Evolutionary conservation across 2,329 filamentous ascomycete species (phyloP), one percentile per base, ranked within the genome.

Genomic region (Cytospora mali): DNA sequence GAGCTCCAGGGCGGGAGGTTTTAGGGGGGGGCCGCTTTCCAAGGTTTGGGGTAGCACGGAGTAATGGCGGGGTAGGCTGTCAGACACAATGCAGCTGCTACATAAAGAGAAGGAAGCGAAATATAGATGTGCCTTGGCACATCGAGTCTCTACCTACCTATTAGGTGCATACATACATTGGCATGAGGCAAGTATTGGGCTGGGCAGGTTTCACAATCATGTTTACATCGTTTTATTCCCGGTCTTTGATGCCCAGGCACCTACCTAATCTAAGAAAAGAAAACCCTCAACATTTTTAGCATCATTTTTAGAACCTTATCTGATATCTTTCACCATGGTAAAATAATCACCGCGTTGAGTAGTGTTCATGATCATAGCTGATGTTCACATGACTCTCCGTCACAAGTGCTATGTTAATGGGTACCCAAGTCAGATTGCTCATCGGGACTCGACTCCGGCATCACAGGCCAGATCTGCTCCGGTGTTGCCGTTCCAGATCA

Each of bases 401-500:
- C n/a, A n/a, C n/a, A n/a, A n/a, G n/a, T n/a, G n/a, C 50, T 35
- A 54, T 54, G 58, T 54, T 27, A 48, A 51, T 46, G 16, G 51
- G 35, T 48, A 42, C 50, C 48, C 14, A 54, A 54, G 48, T 49
- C 27, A 54, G 21, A 49, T 11, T 42, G 27, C 16, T 23, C 29
- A 42, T 31, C 18, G n/a, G 42, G 21, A 5, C n/a, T 13, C 42
- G 21, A 5, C n/a, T 13, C 42, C n/a, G 7, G n/a, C 2, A 13
- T 28, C 18, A n/a, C n/a, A 48, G 6, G 18, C 16, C 18, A 5
- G n/a, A 46, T 21, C 39, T 21, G 18, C 42, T 33, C 23, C 25
- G 35, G 33, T 48, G 21, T 39, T 42, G 11, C 28, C 16, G 18
- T 54, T 60, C 48, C 35, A 6, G 6, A 39, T 18, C 14, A 39